phyloP scores from a whole-genome alignment of 2,329 filamentous ascomycete genomes.

The Aspergillus floridensis region DNA sequence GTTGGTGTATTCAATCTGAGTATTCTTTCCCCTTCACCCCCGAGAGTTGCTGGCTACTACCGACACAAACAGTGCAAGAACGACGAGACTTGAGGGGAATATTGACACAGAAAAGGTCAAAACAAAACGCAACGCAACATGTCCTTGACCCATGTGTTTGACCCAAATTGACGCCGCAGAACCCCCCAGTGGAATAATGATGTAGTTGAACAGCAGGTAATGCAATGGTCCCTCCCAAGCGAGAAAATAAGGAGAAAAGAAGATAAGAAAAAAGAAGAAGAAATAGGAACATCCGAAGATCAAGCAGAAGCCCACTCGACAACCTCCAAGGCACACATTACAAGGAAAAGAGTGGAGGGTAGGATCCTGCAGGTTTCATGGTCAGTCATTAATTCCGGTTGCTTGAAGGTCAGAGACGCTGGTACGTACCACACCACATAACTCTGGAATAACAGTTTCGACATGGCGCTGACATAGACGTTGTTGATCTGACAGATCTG shows the following conservation, averaged over 20 bases:
- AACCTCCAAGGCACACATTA: slow-evolving; percentile 88
- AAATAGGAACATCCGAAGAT: background rate
- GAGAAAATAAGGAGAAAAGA: background rate
- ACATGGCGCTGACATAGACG: slow-evolving; percentile 94
- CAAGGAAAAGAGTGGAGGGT: slow-evolving; percentile 84
- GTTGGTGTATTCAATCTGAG: too few relatives aligned
- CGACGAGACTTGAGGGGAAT: too few relatives aligned
- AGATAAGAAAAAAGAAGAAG: background rate
- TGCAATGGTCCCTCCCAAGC: background rate
- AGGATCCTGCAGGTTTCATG: slow-evolving; percentile 65
- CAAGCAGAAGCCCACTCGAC: slow-evolving; percentile 73
- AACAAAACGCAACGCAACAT: too few relatives aligned
- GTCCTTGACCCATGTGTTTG: too few relatives aligned
- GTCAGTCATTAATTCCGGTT: slow-evolving; percentile 7
- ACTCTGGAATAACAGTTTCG: slow-evolving; percentile 88
- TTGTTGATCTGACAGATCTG: slow-evolving; percentile 99
- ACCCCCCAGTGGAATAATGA: too few relatives aligned
- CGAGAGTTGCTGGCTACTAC: too few relatives aligned
- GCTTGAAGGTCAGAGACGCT: background rate
- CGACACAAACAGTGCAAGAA: too few relatives aligned
- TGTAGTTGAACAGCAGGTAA: too few relatives aligned
- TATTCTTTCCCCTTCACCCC: too few relatives aligned
- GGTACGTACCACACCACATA: slow-evolving; percentile 80
- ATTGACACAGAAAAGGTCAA: too few relatives aligned
- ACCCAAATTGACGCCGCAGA: too few relatives aligned